Percentiles rank a stretch among this genome's conserved stretches.
phyloP scores from a whole-genome alignment of 148 eudicot genomes.

The Vaccinium corymbosum region DNA sequence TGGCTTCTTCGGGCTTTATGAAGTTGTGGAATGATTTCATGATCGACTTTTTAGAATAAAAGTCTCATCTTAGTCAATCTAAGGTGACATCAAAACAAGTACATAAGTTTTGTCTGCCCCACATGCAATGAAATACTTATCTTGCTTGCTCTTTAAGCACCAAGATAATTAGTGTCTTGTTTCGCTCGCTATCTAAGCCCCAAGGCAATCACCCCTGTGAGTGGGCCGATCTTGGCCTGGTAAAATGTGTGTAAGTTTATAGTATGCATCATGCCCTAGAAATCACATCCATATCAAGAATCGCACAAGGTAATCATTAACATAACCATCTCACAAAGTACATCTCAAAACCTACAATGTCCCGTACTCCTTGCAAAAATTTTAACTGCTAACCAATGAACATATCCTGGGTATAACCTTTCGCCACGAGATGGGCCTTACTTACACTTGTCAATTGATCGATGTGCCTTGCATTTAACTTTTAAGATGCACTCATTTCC shows the following conservation, averaged over 20 bases:
- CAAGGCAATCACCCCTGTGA: background rate
- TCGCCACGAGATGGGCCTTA: background rate
- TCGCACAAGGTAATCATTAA: background rate
- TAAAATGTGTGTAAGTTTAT: background rate
- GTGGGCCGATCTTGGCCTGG: background rate
- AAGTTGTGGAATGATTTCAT: background rate
- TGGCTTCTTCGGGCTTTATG: background rate
- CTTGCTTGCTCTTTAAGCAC: background rate
- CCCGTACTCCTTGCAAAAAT: background rate
- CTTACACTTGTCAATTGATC: background rate
- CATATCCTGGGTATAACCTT: background rate
- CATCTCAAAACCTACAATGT: background rate
- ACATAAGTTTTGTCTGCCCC: background rate
- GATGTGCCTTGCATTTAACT: background rate
- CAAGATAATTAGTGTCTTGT: background rate
- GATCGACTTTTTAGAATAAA: background rate
- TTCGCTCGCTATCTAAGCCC: background rate
- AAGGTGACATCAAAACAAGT: background rate
- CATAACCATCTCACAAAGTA: background rate
- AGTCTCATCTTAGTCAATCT: background rate
- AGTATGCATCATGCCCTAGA: background rate
- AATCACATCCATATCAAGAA: background rate
- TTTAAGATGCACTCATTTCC: background rate
- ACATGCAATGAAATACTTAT: background rate
- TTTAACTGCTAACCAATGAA: too few species aligned